A percentile compares a stretch with the other conserved stretches of the same genome.
phyloP scores from a whole-genome alignment of 352 stramenopile genomes.

The Nothophytophthora sp. region DNA sequence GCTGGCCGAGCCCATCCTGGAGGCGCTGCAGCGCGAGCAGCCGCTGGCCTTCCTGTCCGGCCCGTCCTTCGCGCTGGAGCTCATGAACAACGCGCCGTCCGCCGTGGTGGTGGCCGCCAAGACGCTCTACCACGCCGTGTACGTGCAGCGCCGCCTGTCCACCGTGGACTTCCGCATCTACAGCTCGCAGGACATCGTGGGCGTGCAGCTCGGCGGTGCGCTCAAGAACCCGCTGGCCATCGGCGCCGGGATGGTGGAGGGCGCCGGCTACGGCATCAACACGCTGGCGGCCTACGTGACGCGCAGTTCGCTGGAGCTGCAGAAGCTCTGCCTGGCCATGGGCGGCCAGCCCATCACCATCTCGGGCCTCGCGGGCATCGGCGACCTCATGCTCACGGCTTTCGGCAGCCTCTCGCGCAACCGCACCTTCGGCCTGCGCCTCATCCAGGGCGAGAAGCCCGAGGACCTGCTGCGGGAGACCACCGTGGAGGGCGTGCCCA shows the following conservation, averaged over 20 bases:
- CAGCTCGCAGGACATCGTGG: slow-evolving; percentile 93
- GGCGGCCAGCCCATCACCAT: slow-evolving; percentile 95
- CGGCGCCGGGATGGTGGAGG: slow-evolving; percentile 97
- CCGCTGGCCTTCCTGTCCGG: slow-evolving; percentile 95
- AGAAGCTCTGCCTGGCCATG: slow-evolving; percentile 94
- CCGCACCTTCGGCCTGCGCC: slow-evolving; percentile 92
- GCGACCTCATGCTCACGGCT: slow-evolving; percentile 96
- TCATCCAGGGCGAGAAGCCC: slow-evolving; percentile 92
- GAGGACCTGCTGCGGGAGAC: slow-evolving; percentile 92
- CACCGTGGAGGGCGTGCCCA: slow-evolving; percentile 96
- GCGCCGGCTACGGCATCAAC: slow-evolving; percentile 96
- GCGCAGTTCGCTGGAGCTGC: slow-evolving; percentile 95
- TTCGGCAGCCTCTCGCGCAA: slow-evolving; percentile 97
- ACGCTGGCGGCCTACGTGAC: slow-evolving; percentile 95
- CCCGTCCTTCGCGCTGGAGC: slow-evolving; percentile 97
- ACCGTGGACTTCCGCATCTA: slow-evolving; percentile 95
- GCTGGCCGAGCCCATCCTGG: slow-evolving; percentile 94
- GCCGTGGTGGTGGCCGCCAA: slow-evolving; percentile 96
- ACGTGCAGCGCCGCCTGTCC: slow-evolving; percentile 82
- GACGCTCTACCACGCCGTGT: slow-evolving; percentile 89
- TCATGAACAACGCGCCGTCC: slow-evolving; percentile 94
- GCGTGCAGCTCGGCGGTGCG: slow-evolving; percentile 96
- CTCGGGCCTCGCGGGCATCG: slow-evolving; percentile 91
- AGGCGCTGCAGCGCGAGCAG: slow-evolving; percentile 90
- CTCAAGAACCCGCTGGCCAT: slow-evolving; percentile 99